These are phyloP conservation scores for Claviceps sorghi DNA, from an alignment of 2,329 filamentous ascomycete species.

Conservation along the genomic window DNA sequence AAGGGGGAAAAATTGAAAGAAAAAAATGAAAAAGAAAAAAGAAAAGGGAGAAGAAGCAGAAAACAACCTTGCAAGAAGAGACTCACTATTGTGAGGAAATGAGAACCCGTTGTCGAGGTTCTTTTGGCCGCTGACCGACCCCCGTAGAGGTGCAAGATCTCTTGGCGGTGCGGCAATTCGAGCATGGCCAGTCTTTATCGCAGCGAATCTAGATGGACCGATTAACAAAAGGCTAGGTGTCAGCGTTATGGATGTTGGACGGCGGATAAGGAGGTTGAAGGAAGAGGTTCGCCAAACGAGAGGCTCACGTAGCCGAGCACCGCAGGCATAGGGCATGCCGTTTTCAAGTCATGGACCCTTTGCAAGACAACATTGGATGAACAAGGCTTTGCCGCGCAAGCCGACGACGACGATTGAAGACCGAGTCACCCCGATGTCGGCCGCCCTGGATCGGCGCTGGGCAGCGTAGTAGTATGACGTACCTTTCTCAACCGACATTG, in stretches of 20 bases:
- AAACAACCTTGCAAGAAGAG: background rate
- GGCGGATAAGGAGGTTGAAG: background rate
- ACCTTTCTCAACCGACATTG: conserved; percentile 29
- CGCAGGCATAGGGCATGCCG: background rate
- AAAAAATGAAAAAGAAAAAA: background rate
- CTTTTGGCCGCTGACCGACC: conserved; percentile 37
- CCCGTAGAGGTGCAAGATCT: conserved; percentile 41
- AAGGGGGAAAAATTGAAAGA: background rate
- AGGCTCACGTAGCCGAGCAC: background rate
- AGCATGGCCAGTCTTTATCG: conserved; percentile 43
- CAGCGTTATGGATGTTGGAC: conserved; percentile 2
- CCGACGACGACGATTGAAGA: background rate
- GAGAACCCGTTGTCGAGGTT: conserved; percentile 39
- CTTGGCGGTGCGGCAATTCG: conserved; percentile 40
- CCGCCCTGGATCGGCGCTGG: background rate
- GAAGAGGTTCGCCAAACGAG: background rate
- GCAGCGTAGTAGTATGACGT: conserved; percentile 9
- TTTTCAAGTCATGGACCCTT: background rate
- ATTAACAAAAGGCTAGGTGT: background rate
- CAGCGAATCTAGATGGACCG: conserved; percentile 34
- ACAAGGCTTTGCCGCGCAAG: background rate
- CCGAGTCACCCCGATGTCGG: background rate
- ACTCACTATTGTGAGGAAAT: conserved; percentile 47
- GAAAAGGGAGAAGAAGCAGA: background rate
- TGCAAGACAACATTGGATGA: background rate